Conservation (phyloP, 768 basidiomycete genomes). For the Russula dissimulans region DNA sequence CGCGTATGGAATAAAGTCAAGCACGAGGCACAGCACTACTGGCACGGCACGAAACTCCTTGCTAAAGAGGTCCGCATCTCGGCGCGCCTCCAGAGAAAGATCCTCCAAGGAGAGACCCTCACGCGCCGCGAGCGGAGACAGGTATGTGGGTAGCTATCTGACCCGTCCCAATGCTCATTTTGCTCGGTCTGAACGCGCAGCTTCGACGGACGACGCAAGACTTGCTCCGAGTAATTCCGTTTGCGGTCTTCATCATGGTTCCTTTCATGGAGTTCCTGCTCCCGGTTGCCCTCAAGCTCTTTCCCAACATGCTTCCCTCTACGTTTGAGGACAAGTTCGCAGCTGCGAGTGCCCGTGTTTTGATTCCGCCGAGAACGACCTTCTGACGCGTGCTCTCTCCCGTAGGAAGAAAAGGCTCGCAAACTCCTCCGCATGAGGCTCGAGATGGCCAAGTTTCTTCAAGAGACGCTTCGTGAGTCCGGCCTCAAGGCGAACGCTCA, state of each 20-base stretch:
- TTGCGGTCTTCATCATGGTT: slow-evolving; percentile 88
- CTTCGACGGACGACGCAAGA: slow-evolving; percentile 91
- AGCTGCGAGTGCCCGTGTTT: slow-evolving; percentile 46
- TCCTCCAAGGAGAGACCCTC: slow-evolving; percentile 82
- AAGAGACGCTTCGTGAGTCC: slow-evolving; percentile 92
- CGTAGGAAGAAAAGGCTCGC: slow-evolving; percentile 91
- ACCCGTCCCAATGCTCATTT: neutral
- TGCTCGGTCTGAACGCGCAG: slow-evolving; percentile 32
- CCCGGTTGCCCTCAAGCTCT: slow-evolving; percentile 91
- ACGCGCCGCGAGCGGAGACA: slow-evolving; percentile 92
- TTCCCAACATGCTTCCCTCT: slow-evolving; percentile 97
- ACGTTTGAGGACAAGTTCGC: slow-evolving; percentile 98
- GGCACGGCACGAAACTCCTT: slow-evolving; percentile 91
- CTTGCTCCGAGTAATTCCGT: slow-evolving; percentile 85
- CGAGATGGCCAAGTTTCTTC: slow-evolving; percentile 99
- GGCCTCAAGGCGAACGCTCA: slow-evolving; percentile 88
- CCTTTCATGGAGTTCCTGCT: slow-evolving; percentile 98
- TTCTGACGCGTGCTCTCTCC: neutral
- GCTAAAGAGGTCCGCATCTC: slow-evolving; percentile 93
- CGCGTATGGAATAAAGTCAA: slow-evolving; percentile 90
- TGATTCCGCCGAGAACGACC: neutral
- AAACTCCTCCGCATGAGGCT: slow-evolving; percentile 90
- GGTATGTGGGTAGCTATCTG: slow-evolving; percentile 34
- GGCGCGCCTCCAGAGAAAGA: slow-evolving; percentile 78
- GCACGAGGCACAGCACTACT: slow-evolving; percentile 93